These are phyloP conservation scores for Globisporangium rhizosaccharum DNA, from an alignment of 352 stramenopile genomes.

Conservation along the genomic window DNA sequence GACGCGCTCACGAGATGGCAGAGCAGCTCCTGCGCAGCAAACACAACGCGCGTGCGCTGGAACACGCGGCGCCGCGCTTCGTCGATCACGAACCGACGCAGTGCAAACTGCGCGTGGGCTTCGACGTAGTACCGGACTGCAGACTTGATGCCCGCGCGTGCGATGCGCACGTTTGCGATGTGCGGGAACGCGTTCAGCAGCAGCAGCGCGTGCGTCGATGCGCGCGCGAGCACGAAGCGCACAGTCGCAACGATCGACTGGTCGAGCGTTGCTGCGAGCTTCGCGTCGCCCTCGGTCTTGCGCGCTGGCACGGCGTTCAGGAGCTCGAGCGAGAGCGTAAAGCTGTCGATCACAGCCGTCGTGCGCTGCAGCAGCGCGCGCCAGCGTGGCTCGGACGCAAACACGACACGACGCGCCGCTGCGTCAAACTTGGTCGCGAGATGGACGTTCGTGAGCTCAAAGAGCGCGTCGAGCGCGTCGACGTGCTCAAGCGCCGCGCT, in stretches of 20 bases:
- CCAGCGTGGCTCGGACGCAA: constrained; percentile 40
- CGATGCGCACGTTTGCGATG: constrained; percentile 42
- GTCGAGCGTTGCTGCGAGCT: constrained; percentile 22
- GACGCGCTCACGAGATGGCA: constrained; percentile 55
- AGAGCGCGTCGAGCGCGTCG: constrained; percentile 35
- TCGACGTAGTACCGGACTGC: constrained; percentile 39
- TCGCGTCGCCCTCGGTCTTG: constrained; percentile 22
- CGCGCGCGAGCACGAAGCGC: constrained; percentile 28
- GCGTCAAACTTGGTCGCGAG: constrained; percentile 36
- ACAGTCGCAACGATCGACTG: constrained; percentile 30
- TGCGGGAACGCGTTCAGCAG: constrained; percentile 46
- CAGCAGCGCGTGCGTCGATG: constrained; percentile 32
- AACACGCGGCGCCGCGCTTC: constrained; percentile 49
- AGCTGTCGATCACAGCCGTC: constrained; percentile 39
- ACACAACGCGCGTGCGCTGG: constrained; percentile 31
- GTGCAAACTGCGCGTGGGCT: constrained; percentile 50
- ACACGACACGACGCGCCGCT: constrained; percentile 26
- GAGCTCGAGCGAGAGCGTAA: constrained; percentile 46
- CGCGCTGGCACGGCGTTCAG: constrained; percentile 39
- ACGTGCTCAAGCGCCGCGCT: constrained; percentile 32
- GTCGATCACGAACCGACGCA: constrained; percentile 49
- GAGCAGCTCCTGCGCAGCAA: constrained; percentile 40
- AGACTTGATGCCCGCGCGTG: constrained; percentile 37
- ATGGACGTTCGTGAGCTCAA: constrained; percentile 44
- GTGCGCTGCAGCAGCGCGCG: constrained; percentile 31